A percentile compares a stretch with the other conserved stretches of the same genome.
These are phyloP conservation scores for Leccinum truebloodii DNA, from an alignment of 768 basidiomycete species.

Conservation along the genomic window DNA sequence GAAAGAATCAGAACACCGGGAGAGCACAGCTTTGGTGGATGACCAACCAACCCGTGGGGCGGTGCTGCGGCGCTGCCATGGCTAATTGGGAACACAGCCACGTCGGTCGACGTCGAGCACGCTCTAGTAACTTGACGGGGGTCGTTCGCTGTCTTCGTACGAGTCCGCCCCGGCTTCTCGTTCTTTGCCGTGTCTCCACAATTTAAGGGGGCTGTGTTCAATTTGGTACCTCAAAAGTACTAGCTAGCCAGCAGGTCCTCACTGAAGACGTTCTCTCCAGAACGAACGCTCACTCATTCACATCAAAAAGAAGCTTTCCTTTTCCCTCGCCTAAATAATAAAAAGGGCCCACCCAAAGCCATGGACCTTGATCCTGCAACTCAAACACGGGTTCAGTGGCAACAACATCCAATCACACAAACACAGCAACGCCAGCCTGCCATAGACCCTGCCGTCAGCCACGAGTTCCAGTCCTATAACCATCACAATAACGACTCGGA, in stretches of 20 bases:
- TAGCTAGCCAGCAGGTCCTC: conserved; percentile 7
- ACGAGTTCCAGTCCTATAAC: conserved; percentile 37
- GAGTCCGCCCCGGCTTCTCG: conserved; percentile 13
- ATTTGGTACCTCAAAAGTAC: conserved; percentile 14
- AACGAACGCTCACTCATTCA: conserved; percentile 26
- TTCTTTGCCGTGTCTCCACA: conserved; percentile 8
- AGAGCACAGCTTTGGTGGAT: conserved; percentile 25
- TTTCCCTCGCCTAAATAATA: conserved; percentile 41
- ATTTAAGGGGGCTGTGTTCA: conserved; percentile 20
- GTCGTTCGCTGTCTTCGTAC: too few relatives aligned
- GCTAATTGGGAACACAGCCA: conserved; percentile 37
- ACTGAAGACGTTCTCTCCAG: conserved; percentile 27
- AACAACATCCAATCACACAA: conserved; percentile 33
- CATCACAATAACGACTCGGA: conserved; percentile 28
- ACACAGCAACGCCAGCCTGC: conserved; percentile 35
- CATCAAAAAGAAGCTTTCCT: conserved; percentile 35
- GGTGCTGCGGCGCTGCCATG: conserved; percentile 37
- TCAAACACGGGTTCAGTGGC: conserved; percentile 37
- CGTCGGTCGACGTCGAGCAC: conserved; percentile 31
- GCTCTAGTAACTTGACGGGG: neutral
- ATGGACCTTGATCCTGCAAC: conserved; percentile 38
- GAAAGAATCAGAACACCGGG: conserved; percentile 10
- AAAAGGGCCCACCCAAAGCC: conserved; percentile 32
- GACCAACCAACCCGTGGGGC: conserved; percentile 25
- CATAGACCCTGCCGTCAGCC: conserved; percentile 35